phyloP scores from a whole-genome alignment of 108 stramenopile genomes.

The Skeletonema costatum region DNA sequence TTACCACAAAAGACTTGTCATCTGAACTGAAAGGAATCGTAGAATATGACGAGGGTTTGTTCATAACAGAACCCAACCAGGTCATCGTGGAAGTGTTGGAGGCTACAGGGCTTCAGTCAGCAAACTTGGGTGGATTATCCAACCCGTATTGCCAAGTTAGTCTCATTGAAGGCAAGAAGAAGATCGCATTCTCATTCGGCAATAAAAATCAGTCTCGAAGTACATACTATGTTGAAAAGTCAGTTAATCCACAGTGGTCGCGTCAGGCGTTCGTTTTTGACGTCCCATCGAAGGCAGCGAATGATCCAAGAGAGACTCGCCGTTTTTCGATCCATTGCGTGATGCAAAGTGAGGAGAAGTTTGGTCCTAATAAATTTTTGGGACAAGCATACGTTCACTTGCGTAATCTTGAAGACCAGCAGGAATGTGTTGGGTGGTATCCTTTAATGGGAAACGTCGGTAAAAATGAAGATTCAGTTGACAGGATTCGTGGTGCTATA shows the following conservation, averaged over 20 bases:
- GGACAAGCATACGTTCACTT: slow-evolving; percentile 78
- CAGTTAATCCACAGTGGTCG: slow-evolving; percentile 78
- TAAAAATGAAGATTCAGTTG: slow-evolving; percentile 58
- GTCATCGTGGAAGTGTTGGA: slow-evolving; percentile 84
- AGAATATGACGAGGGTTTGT: slow-evolving; percentile 42
- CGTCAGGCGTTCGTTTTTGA: slow-evolving; percentile 86
- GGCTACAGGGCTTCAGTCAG: slow-evolving; percentile 70
- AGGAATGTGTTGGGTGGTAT: slow-evolving; percentile 86
- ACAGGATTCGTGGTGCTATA: slow-evolving; percentile 77
- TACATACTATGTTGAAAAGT: slow-evolving; percentile 85
- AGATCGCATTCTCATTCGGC: slow-evolving; percentile 48
- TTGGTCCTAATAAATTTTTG: slow-evolving; percentile 59
- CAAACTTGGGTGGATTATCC: slow-evolving; percentile 64
- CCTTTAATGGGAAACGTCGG: slow-evolving; percentile 80
- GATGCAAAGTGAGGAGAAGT: slow-evolving; percentile 48
- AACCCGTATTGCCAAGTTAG: slow-evolving; percentile 82
- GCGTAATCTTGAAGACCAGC: slow-evolving; percentile 66
- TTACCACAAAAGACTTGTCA: slow-evolving; percentile 10
- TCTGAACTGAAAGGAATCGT: slow-evolving; percentile 28
- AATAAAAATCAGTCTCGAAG: slow-evolving; percentile 42
- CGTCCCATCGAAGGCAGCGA: slow-evolving; percentile 70
- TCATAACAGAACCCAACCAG: slow-evolving; percentile 66
- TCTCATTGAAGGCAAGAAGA: slow-evolving; percentile 50
- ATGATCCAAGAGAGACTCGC: slow-evolving; percentile 53
- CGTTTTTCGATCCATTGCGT: slow-evolving; percentile 60